Evolutionary conservation across 2,329 filamentous ascomycete species (phyloP).

Genomic region (Talaromyces funiculosus): DNA sequence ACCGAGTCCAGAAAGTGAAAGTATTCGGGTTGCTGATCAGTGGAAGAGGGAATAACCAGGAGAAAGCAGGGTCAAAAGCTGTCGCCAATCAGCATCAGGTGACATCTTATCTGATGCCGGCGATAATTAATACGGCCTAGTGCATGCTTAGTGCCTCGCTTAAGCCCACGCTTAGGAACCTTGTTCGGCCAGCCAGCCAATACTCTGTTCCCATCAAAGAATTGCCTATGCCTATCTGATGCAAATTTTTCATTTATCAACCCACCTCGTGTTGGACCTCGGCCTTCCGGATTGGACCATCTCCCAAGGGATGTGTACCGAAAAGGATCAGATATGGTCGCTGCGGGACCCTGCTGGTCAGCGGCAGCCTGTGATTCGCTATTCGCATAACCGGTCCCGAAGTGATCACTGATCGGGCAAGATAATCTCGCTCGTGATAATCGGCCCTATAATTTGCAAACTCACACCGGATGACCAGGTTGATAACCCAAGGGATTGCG

Average conservation of each 20-base stretch:
- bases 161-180: neutral
- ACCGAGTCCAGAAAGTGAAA: neutral
- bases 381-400: too few species aligned
- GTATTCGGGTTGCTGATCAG: neutral
- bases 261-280: neutral
- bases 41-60: too few species aligned
- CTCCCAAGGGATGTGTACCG: neutral
- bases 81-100: neutral
- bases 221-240: neutral
- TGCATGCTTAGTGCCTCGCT: neutral
- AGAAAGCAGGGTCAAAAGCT: neutral
- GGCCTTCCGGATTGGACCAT: neutral
- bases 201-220: neutral
- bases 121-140: too few species aligned
- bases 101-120: conserved; percentile 7
- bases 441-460: neutral
- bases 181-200: neutral
- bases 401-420: neutral
- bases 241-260: conserved; percentile 4
- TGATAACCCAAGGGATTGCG: neutral
- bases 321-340: neutral
- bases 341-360: neutral
- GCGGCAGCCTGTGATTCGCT: neutral
- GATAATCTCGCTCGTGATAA: neutral
- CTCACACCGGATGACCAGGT: neutral